Base-by-base conservation (phyloP, 345 rosid species). In the Camelina sativa region DNA sequence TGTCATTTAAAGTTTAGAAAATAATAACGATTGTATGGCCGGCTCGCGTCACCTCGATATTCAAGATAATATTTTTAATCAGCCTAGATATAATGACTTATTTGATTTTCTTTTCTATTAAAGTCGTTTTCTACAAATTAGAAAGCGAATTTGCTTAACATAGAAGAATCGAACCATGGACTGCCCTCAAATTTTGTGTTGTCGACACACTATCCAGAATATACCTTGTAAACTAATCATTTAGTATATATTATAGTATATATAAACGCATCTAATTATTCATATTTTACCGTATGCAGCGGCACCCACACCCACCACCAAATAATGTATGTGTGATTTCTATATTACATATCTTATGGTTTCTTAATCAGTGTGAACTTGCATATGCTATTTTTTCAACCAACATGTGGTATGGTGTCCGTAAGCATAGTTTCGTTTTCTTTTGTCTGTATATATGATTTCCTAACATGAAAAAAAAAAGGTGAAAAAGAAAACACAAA, bases 21-120 rank as follows among this genome's bases (percentile, higher is more conserved):
- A 34, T 34, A 34, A 37, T 47, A 38, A 40, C 17, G 25, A 43
- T 19, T 19, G 16, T 32, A 32, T 70, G 66, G 74, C 44, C 74
- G 66, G 44, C 57, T 70, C 30, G 15, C 57, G 58, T 70, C 74
- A 70, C 66, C 47, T 58, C 44, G 4, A 69, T 43, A 58, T 32
- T 57, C 8, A 69, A 69, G 46, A 57, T 69, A 69, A 69, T 43
- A 28, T 69, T 25, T 11, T 69, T 55, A 54, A 68, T 68, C 25
- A 15, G 9, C 20, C 44, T 35, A 50, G 19, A 17, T 6, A 20
- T 3, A 41, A 55, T 34, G 8, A 34, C 16, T 37, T 55, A 16
- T 38, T 53, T 67, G 19, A 40, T 51, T 65, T 50, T 12, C 12
- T 50, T 28, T 35, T 66, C 71, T 66, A 59, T 20, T 8, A 5